A percentile compares a stretch with the other conserved stretches of the same genome.
These are phyloP conservation scores for Vaccinium vitisidaea DNA, from an alignment of 148 eudicot species.

Conservation along the genomic window DNA sequence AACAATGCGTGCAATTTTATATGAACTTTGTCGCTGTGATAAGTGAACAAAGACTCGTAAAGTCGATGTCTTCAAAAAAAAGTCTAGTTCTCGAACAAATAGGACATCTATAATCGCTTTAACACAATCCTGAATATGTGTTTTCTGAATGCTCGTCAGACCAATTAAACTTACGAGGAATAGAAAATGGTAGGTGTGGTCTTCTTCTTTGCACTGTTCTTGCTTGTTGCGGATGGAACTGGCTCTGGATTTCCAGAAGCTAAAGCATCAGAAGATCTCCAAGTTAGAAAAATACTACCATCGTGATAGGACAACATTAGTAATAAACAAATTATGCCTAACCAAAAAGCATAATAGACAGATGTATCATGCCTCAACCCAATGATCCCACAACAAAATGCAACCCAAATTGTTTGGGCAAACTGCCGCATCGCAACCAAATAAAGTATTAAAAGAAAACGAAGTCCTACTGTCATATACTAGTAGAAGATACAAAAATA, in stretches of 20 bases:
- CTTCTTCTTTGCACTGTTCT: slow-evolving; percentile 46
- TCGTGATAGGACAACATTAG: neutral
- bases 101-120: neutral
- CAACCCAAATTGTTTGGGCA: neutral
- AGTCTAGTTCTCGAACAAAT: neutral
- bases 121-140: neutral
- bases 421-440: neutral
- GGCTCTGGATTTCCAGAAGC: slow-evolving; percentile 47
- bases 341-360: neutral
- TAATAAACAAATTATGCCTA: neutral
- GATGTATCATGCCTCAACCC: neutral
- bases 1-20: neutral
- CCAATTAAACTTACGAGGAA: slow-evolving; percentile 65
- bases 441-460: neutral
- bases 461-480: neutral
- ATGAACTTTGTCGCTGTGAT: neutral
- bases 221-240: slow-evolving; percentile 37
- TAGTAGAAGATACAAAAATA: neutral
- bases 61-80: neutral
- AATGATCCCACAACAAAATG: neutral
- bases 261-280: slow-evolving; percentile 14
- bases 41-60: neutral
- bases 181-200: slow-evolving; percentile 68
- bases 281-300: neutral
- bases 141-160: neutral